Base-by-base conservation (phyloP, 164 flowering plant genomes). In the Macadamia tetraphylla region DNA sequence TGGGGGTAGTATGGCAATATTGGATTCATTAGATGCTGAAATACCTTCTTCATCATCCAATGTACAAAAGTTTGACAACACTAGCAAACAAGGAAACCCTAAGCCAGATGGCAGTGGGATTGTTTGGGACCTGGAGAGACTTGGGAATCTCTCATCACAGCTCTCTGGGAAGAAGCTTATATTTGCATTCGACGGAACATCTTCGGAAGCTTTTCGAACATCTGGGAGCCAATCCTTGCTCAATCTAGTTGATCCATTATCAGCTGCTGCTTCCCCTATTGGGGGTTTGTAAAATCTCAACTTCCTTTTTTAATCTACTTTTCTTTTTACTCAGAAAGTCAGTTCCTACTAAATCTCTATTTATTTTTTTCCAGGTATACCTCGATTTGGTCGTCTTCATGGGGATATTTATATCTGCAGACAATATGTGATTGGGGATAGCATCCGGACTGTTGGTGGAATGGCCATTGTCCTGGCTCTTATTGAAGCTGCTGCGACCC, bases 231-330 rank as follows among this genome's bases (percentile, higher is more conserved):
- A 80, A 7, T 87, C 89, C 42, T 62, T 88, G 85, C 83, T 88
- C 63, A 88, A 87, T 87, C 81, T 88, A 46, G 94, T 88, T 48
- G 94, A 88, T 81, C 94, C 94, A n/a, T 64, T 75, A 77, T 88
- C 94, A 60, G 91, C 90, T 70, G 94, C 94, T 64, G 94, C 94
- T 77, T 88, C 94, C 77, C 94, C 94, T 53, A 87, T 88, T 68
- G 94, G 94, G 32, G 94, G 94, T 87, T 35, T 71, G 80, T 73
- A 14, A 17, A 23, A 29, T 29, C 62, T 48, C 56, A 44, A 61
- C 23, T 43, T 15, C 14, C 12, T 30, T n/a, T 61, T 32, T 30
- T 53, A 3, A 17, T 52, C 6, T 23, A 42, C 30, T 58, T 11
- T 60, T 17, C 2, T 23, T 60, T n/a, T 6, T 64, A 6, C 15